Conservation (phyloP, 108 stramenopile genomes). For the Asterionellopsis glacialis region DNA sequence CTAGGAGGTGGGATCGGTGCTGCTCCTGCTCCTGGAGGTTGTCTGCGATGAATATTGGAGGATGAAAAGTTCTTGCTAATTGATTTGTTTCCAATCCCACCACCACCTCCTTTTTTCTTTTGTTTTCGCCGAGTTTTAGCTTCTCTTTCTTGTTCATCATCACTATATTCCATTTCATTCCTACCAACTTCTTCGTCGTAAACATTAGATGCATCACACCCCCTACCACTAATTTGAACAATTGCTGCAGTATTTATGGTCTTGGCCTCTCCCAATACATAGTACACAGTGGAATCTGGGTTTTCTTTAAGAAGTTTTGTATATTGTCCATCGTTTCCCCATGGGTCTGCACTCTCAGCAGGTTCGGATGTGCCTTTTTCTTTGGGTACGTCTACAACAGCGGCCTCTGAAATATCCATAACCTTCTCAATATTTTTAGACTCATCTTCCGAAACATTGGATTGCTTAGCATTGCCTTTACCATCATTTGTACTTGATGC, state of each 20-base stretch:
- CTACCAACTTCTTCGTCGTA: constrained; percentile 77
- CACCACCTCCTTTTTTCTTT: constrained; percentile 15
- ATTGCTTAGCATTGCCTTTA: too few relatives aligned
- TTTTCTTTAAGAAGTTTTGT: constrained; percentile 33
- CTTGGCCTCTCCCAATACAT: constrained; percentile 49
- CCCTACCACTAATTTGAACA: constrained; percentile 58
- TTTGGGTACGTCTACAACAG: not conserved
- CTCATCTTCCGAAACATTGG: not conserved
- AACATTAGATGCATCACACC: constrained; percentile 83
- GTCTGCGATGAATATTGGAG: too few relatives aligned
- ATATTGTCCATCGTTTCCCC: constrained; percentile 53
- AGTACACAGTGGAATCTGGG: constrained; percentile 45
- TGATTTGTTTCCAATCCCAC: constrained; percentile 6
- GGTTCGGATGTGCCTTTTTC: not conserved
- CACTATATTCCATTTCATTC: constrained; percentile 69
- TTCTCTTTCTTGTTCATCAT: constrained; percentile 77
- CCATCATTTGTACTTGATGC: not conserved
- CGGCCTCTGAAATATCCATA: not conserved
- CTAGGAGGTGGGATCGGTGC: too few relatives aligned
- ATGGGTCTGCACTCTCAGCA: constrained; percentile 32
- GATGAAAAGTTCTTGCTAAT: too few relatives aligned
- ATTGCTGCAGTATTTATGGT: constrained; percentile 58
- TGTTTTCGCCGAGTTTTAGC: constrained; percentile 42
- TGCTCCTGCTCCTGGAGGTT: too few relatives aligned
- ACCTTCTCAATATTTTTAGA: not conserved